A percentile compares a stretch with the other conserved stretches of the same genome.
Conservation (phyloP, 345 rosid genomes). For the Draba incana region DNA sequence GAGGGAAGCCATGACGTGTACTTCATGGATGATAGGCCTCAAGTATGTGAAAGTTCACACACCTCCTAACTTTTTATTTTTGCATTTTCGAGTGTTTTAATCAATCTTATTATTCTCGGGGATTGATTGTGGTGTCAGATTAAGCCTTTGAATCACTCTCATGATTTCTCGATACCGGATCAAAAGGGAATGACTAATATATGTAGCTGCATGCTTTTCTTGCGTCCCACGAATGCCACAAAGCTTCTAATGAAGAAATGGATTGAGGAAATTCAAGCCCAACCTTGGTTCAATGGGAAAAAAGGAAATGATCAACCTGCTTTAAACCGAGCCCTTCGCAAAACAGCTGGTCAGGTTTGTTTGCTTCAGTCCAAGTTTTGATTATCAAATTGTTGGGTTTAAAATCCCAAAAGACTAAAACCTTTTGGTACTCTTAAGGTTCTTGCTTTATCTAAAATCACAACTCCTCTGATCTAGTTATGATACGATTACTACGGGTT, state of each 20-base stretch:
- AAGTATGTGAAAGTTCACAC: constrained; percentile 47
- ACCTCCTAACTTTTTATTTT: neutral
- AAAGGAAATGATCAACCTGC: constrained; percentile 71
- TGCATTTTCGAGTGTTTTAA: neutral
- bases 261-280: constrained; percentile 41
- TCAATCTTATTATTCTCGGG: neutral
- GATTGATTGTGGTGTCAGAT: constrained; percentile 9
- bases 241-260: constrained; percentile 35
- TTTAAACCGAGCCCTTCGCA: constrained; percentile 50
- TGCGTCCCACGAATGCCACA: constrained; percentile 15
- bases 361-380: too few relatives aligned
- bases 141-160: neutral
- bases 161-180: too few relatives aligned
- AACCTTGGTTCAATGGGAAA: neutral
- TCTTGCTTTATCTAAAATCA: too few relatives aligned
- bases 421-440: too few relatives aligned
- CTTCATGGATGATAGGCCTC: constrained; percentile 85
- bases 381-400: too few relatives aligned
- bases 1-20: constrained; percentile 83
- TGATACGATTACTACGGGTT: too few relatives aligned
- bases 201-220: too few relatives aligned
- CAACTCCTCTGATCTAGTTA: too few relatives aligned
- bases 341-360: constrained; percentile 62
- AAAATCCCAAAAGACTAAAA: too few relatives aligned
- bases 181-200: too few relatives aligned